Percentiles rank a stretch among this genome's conserved stretches.
phyloP scores from a whole-genome alignment of 768 basidiomycete genomes.

The Fomitopsis serialis region DNA sequence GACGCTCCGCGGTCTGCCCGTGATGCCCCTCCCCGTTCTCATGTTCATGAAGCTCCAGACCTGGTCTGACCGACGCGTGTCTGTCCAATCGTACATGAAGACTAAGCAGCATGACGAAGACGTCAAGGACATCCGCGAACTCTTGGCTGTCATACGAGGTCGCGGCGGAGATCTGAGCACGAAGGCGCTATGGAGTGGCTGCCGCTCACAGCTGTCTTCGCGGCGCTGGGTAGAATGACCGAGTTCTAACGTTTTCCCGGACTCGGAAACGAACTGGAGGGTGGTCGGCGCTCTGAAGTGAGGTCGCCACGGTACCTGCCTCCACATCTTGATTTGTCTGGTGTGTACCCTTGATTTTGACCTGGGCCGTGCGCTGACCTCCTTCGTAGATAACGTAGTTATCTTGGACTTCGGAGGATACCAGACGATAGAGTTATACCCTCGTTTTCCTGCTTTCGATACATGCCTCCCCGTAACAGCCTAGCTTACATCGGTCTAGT shows the following conservation, averaged over 20 bases:
- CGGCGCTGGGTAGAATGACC: background rate
- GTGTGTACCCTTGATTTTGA: too few relatives aligned
- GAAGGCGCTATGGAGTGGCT: conserved; percentile 5
- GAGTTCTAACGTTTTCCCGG: conserved; percentile 1
- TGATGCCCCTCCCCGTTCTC: conserved; percentile 23
- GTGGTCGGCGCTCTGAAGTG: background rate
- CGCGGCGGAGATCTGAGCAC: background rate
- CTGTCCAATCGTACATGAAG: conserved; percentile 24
- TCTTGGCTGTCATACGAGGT: conserved; percentile 28
- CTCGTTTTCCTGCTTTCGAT: too few relatives aligned
- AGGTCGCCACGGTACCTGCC: background rate
- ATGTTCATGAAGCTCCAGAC: conserved; percentile 26
- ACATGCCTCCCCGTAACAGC: too few relatives aligned
- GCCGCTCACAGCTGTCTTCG: conserved; percentile 1
- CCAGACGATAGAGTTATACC: too few relatives aligned
- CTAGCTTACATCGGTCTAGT: too few relatives aligned
- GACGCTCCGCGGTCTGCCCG: conserved; percentile 14
- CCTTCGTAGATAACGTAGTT: too few relatives aligned
- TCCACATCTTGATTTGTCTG: too few relatives aligned
- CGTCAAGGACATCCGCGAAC: conserved; percentile 31
- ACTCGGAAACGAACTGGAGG: background rate
- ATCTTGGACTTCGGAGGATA: too few relatives aligned
- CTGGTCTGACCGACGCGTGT: conserved; percentile 24
- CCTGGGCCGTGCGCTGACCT: too few relatives aligned
- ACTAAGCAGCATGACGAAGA: conserved; percentile 29